These are phyloP conservation scores for Diversispora epigaea DNA, from an alignment of 192 early-diverging fungal species.

Conservation along the genomic window DNA sequence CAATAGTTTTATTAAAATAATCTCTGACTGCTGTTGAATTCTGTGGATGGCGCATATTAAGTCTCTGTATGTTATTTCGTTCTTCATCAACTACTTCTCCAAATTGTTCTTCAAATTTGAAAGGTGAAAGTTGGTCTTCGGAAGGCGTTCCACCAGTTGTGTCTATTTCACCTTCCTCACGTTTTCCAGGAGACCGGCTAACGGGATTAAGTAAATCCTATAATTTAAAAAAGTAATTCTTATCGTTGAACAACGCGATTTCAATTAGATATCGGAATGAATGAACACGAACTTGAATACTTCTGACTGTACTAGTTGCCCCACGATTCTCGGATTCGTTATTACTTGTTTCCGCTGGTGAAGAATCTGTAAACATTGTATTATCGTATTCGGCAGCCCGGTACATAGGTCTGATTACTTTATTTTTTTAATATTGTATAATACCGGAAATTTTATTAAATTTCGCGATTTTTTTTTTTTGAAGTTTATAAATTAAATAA, in stretches of 20 bases:
- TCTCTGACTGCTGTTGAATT: constrained; percentile 33
- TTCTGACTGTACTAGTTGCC: constrained; percentile 2
- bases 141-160: neutral
- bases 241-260: neutral
- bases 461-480: neutral
- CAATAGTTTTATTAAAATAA: constrained; percentile 50
- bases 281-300: neutral
- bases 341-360: constrained; percentile 8
- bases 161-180: constrained; percentile 18
- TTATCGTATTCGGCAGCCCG: neutral
- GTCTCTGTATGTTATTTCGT: constrained; percentile 18
- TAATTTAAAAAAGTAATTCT: neutral
- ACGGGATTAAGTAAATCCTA: constrained; percentile 30
- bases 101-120: constrained; percentile 14
- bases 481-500: neutral
- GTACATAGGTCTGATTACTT: neutral
- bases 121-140: constrained; percentile 1
- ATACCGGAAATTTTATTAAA: neutral
- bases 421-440: neutral
- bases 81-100: constrained; percentile 17
- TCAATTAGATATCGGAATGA: neutral
- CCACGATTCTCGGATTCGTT: constrained; percentile 7
- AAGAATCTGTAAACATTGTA: constrained; percentile 10
- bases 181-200: constrained; percentile 16
- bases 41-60: constrained; percentile 23